These are phyloP conservation scores for Penicillium bialowiezense DNA, from an alignment of 495 filamentous ascomycete genomes.

Conservation along the genomic window DNA sequence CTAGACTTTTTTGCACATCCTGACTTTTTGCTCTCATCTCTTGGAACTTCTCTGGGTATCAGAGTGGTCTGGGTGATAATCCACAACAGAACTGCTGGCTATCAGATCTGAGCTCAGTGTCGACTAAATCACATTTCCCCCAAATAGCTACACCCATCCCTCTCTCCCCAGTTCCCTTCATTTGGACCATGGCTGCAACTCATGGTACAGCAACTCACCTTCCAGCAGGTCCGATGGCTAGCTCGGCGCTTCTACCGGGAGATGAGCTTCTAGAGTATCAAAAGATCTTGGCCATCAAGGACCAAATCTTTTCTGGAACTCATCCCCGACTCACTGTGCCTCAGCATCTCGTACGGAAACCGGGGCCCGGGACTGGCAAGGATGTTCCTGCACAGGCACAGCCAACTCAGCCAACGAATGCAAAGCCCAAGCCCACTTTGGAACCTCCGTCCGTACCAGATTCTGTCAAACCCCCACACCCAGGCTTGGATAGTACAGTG, in stretches of 20 bases:
- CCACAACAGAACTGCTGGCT: neutral
- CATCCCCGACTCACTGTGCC: conserved; percentile 74
- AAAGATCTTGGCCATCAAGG: conserved; percentile 71
- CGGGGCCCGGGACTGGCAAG: conserved; percentile 27
- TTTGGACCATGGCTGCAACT: conserved; percentile 38
- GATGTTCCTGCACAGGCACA: conserved; percentile 20
- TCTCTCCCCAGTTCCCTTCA: conserved; percentile 11
- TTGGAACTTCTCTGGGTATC: neutral
- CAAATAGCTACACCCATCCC: conserved; percentile 3
- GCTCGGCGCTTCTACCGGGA: conserved; percentile 25
- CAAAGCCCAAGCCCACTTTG: conserved; percentile 11
- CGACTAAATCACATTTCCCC: neutral
- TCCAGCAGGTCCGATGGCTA: conserved; percentile 30
- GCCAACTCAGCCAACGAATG: conserved; percentile 23
- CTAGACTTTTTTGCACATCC: too few species aligned
- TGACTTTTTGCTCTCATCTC: conserved; percentile 12
- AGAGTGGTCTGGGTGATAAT: conserved; percentile 2
- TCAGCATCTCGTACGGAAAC: conserved; percentile 55
- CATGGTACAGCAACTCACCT: conserved; percentile 33
- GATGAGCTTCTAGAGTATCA: conserved; percentile 57
- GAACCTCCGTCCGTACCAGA: conserved; percentile 32
- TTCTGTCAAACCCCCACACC: conserved; percentile 22
- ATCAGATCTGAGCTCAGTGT: neutral
- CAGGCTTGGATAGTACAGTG: conserved; percentile 29
- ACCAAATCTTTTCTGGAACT: conserved; percentile 70